These are phyloP conservation scores for Fagus sylvatica DNA, from an alignment of 306 rosid species.

Conservation along the genomic window DNA sequence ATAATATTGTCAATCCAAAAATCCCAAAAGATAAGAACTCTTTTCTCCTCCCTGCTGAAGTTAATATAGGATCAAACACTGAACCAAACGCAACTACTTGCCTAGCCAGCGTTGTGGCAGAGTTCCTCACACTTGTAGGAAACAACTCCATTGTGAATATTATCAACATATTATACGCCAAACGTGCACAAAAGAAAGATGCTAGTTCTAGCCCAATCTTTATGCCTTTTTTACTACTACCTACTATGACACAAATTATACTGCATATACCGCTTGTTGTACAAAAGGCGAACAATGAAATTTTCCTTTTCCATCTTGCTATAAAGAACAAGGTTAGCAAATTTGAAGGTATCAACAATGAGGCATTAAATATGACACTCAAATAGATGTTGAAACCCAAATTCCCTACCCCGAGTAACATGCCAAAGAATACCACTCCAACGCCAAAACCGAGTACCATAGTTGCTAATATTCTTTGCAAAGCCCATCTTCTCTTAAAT, in stretches of 20 bases:
- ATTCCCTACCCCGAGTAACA: constrained; percentile 43
- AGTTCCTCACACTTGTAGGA: constrained; percentile 54
- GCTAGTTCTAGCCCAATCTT: constrained; percentile 30
- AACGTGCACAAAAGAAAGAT: constrained; percentile 32
- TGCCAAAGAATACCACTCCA: constrained; percentile 49
- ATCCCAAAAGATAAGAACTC: constrained; percentile 18
- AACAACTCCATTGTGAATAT: constrained; percentile 44
- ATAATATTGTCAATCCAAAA: constrained; percentile 25
- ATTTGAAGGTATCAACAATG: constrained; percentile 38
- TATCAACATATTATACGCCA: constrained; percentile 31
- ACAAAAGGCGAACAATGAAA: constrained; percentile 20
- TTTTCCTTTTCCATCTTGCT: constrained; percentile 12
- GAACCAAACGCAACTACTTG: constrained; percentile 35
- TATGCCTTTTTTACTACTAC: not conserved
- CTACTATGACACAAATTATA: constrained; percentile 14
- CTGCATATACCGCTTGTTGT: constrained; percentile 28
- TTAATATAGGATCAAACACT: constrained; percentile 23
- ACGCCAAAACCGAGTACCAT: constrained; percentile 27
- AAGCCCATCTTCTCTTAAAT: not conserved
- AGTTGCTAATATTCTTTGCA: constrained; percentile 3
- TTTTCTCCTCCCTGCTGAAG: constrained; percentile 35
- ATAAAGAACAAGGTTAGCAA: constrained; percentile 17
- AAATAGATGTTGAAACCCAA: constrained; percentile 41
- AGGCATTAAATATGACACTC: constrained; percentile 34
- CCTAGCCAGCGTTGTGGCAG: constrained; percentile 37